Conservation (phyloP, 2,329 filamentous ascomycete species). For the Ramichloridium luteum region DNA sequence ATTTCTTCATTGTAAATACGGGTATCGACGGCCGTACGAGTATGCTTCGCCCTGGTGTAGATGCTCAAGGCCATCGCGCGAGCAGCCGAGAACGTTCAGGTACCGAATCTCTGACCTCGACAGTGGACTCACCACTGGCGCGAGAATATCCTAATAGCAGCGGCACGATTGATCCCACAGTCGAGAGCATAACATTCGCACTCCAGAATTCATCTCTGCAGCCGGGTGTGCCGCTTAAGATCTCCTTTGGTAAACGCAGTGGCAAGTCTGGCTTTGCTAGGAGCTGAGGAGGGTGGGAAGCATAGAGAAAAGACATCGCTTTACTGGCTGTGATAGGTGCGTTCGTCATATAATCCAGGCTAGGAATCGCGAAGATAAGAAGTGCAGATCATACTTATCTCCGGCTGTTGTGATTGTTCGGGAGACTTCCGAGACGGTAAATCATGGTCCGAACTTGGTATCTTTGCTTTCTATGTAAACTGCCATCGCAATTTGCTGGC, state of each 20-base stretch:
- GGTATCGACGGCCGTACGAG: conserved; percentile 80
- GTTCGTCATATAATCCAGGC: no score
- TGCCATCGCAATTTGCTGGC: no score
- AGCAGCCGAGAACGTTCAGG: conserved; percentile 20
- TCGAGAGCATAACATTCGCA: not conserved
- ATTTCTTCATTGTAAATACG: conserved; percentile 74
- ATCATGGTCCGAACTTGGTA: no score
- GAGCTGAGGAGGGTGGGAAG: conserved; percentile 8
- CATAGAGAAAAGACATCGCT: conserved; percentile 4
- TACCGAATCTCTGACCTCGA: conserved; percentile 9
- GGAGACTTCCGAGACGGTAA: no score
- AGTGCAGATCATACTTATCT: no score
- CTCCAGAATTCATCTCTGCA: conserved; percentile 10
- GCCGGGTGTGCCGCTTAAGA: conserved; percentile 12
- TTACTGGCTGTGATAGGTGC: no score
- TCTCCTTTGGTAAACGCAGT: conserved; percentile 15
- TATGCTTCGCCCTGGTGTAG: conserved; percentile 51
- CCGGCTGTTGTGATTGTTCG: no score
- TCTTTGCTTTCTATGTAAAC: no score
- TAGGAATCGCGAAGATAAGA: no score
- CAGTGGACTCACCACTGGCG: no score
- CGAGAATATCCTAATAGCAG: conserved; percentile 10
- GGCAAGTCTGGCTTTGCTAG: conserved; percentile 17
- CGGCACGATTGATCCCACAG: conserved; percentile 6
- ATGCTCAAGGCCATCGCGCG: conserved; percentile 21